Percentiles rank a stretch among this genome's conserved stretches.
Conservation (phyloP, 2,329 filamentous ascomycete genomes). For the Phyllosticta ampelicida region DNA sequence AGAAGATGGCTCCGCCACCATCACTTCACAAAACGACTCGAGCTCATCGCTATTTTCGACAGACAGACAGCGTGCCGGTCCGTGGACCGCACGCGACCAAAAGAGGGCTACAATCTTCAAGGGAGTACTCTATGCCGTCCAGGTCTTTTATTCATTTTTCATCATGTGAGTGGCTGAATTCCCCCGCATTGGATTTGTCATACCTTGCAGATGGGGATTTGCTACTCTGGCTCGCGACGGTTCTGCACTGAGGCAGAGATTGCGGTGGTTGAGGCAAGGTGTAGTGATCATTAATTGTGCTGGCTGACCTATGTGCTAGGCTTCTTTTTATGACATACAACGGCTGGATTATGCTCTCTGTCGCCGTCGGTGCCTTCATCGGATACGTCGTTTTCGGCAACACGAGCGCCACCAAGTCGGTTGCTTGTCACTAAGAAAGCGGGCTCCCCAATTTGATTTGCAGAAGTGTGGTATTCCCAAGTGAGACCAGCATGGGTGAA, state of each 20-base stretch:
- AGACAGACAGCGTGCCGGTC: conserved; percentile 48
- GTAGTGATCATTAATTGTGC: not conserved
- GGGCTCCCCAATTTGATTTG: no score
- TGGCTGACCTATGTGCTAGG: conserved; percentile 42
- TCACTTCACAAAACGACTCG: conserved; percentile 32
- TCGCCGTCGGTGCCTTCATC: conserved; percentile 77
- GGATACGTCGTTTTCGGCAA: conserved; percentile 78
- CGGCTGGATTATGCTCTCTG: conserved; percentile 90
- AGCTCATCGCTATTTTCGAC: conserved; percentile 55
- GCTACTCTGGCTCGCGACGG: not conserved
- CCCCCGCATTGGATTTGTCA: not conserved
- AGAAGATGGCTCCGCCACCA: conserved; percentile 11
- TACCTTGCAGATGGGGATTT: not conserved
- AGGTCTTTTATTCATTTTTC: conserved; percentile 99
- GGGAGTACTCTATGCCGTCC: conserved; percentile 73
- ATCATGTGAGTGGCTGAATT: conserved; percentile 72
- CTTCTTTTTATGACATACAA: conserved; percentile 99
- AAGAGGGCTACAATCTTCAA: conserved; percentile 67
- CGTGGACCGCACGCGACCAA: conserved; percentile 32
- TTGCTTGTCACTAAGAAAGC: conserved; percentile 65
- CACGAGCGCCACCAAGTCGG: conserved; percentile 66
- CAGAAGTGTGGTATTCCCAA: no score
- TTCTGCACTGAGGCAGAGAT: not conserved
- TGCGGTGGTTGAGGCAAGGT: not conserved
- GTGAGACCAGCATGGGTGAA: no score